Percentiles rank a stretch among this genome's conserved stretches.
phyloP scores from a whole-genome alignment of 2,329 filamentous ascomycete genomes.

The Elsinoe perseae region DNA sequence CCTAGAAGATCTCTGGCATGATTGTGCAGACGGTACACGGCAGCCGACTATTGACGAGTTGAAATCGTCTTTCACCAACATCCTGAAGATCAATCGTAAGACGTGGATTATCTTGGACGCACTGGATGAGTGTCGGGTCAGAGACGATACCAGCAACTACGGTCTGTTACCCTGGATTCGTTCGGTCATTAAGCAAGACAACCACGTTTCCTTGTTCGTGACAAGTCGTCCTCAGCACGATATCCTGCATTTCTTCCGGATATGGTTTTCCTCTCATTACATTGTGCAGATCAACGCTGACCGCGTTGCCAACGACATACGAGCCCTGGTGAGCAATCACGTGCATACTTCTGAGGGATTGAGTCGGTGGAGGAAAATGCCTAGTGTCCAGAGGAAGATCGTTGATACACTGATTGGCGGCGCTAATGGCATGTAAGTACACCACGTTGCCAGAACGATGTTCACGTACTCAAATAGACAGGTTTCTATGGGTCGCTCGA shows the following conservation, averaged over 20 bases:
- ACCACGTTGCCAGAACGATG: neutral
- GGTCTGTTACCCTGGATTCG: slow-evolving; percentile 18
- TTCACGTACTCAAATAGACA: slow-evolving; percentile 14
- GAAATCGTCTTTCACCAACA: slow-evolving; percentile 20
- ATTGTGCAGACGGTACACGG: slow-evolving; percentile 4
- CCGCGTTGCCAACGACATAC: slow-evolving; percentile 5
- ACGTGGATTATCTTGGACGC: slow-evolving; percentile 31
- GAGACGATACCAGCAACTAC: slow-evolving; percentile 3
- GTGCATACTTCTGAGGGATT: slow-evolving; percentile 20
- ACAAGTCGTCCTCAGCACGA: slow-evolving; percentile 22
- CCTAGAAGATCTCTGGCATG: slow-evolving; percentile 20
- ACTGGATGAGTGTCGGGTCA: slow-evolving; percentile 28
- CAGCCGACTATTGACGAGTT: slow-evolving; percentile 20
- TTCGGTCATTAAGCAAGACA: slow-evolving; percentile 17
- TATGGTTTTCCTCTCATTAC: slow-evolving; percentile 16
- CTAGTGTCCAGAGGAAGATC: slow-evolving; percentile 19
- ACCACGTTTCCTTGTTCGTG: slow-evolving; percentile 20
- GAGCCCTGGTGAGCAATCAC: slow-evolving; percentile 16
- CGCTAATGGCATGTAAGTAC: slow-evolving; percentile 25
- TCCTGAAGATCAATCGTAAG: slow-evolving; percentile 19
- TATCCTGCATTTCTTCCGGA: slow-evolving; percentile 12
- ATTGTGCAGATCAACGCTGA: slow-evolving; percentile 5
- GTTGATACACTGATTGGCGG: slow-evolving; percentile 20
- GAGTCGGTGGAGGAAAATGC: slow-evolving; percentile 18
- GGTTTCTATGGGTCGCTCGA: slow-evolving; percentile 26